Conservation (phyloP, 2,329 filamentous ascomycete genomes). For the Coniochaeta sp. region DNA sequence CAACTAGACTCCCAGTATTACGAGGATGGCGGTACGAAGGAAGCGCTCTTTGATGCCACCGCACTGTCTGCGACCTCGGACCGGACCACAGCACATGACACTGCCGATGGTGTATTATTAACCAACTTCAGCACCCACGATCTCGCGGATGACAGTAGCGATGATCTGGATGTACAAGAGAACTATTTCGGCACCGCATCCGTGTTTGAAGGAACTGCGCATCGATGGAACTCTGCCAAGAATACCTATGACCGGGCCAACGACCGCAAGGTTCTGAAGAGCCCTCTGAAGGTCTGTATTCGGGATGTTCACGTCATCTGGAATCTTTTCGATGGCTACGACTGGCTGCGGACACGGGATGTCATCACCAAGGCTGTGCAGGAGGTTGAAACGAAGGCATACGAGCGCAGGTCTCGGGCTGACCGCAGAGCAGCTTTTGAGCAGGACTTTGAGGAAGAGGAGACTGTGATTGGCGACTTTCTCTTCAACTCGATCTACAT, state of each 20-base stretch:
- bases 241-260: slow-evolving; percentile 67
- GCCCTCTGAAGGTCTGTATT: slow-evolving; percentile 70
- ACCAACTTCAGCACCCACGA: slow-evolving; percentile 29
- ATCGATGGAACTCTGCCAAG: slow-evolving; percentile 71
- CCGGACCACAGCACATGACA: slow-evolving; percentile 33
- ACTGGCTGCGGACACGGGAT: slow-evolving; percentile 84
- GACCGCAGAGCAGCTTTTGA: slow-evolving; percentile 47
- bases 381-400: slow-evolving; percentile 75
- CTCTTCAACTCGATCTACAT: slow-evolving; percentile 99
- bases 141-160: slow-evolving; percentile 40
- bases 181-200: slow-evolving; percentile 66
- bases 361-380: slow-evolving; percentile 83
- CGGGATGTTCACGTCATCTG: slow-evolving; percentile 90
- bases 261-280: slow-evolving; percentile 51
- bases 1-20: slow-evolving; percentile 40
- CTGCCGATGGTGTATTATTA: slow-evolving; percentile 36
- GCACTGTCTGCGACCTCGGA: slow-evolving; percentile 29
- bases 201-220: slow-evolving; percentile 57
- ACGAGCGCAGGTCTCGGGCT: slow-evolving; percentile 59
- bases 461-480: slow-evolving; percentile 86
- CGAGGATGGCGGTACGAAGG: slow-evolving; percentile 31
- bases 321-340: slow-evolving; percentile 97
- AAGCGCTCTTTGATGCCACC: slow-evolving; percentile 40
- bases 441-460: slow-evolving; percentile 67
- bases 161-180: slow-evolving; percentile 64